Percentiles rank a stretch among this genome's conserved stretches.
Conservation (phyloP, 495 filamentous ascomycete species). For the Coniosporium apollinis region DNA sequence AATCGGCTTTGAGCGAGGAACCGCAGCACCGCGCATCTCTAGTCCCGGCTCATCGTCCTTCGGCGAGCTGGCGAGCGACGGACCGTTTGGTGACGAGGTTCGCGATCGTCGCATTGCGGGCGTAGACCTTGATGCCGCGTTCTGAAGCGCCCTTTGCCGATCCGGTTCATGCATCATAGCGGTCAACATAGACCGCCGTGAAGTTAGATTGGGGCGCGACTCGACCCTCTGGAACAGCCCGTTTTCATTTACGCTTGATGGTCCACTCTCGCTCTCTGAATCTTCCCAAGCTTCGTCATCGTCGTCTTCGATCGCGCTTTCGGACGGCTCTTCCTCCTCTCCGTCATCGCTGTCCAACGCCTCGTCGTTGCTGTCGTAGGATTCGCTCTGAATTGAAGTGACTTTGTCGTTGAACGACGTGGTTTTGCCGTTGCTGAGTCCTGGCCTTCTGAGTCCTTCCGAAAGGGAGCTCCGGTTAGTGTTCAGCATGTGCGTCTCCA, state of each 20-base stretch:
- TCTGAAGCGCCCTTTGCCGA: conserved; percentile 46
- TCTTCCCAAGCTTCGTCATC: conserved; percentile 91
- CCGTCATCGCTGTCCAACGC: conserved; percentile 47
- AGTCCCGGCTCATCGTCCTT: conserved; percentile 45
- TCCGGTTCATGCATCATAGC: conserved; percentile 69
- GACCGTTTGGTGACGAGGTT: conserved; percentile 52
- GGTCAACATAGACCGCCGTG: conserved; percentile 75
- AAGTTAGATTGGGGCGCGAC: conserved; percentile 69
- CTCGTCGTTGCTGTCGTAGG: conserved; percentile 48
- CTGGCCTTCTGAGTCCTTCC: conserved; percentile 30
- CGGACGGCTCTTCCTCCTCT: conserved; percentile 32
- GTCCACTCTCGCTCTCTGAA: conserved; percentile 72
- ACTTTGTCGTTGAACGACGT: conserved; percentile 75
- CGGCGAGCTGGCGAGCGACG: conserved; percentile 57
- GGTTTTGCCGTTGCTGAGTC: conserved; percentile 45
- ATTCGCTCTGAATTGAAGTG: conserved; percentile 41
- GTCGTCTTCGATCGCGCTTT: conserved; percentile 61
- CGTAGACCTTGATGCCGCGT: conserved; percentile 58
- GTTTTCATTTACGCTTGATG: conserved; percentile 63
- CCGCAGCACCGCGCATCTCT: conserved; percentile 56
- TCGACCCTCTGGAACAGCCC: conserved; percentile 78
- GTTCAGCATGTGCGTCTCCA: conserved; percentile 47
- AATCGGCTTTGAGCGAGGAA: conserved; percentile 75
- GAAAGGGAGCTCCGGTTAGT: conserved; percentile 36
- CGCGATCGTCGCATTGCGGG: conserved; percentile 69